Percentiles rank a stretch among this genome's conserved stretches.
These are phyloP conservation scores for Tuber borchii DNA, from an alignment of 495 filamentous ascomycete species.

Conservation along the genomic window DNA sequence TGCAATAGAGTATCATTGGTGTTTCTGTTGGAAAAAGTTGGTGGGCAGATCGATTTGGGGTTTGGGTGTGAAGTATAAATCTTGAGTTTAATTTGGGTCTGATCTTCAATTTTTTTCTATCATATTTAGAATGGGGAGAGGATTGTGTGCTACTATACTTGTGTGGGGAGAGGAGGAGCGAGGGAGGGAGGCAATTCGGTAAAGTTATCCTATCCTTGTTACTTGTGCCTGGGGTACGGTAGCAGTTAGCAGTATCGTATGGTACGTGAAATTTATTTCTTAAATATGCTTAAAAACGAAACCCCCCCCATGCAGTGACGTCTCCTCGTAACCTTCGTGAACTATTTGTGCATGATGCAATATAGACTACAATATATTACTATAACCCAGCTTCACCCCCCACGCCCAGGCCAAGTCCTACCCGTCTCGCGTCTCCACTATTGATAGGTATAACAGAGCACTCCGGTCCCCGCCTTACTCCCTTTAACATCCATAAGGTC, in stretches of 20 bases:
- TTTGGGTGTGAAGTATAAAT: too few species aligned
- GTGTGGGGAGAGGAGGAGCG: background rate
- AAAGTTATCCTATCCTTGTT: background rate
- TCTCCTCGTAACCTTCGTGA: background rate
- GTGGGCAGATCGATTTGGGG: too few species aligned
- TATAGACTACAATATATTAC: background rate
- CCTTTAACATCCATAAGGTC: constrained; percentile 34
- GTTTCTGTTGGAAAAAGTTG: too few species aligned
- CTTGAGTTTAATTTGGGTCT: too few species aligned
- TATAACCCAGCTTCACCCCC: background rate
- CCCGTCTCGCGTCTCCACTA: background rate
- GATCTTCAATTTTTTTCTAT: background rate
- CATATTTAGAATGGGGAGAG: background rate
- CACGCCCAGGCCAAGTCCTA: background rate
- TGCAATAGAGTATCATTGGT: too few species aligned
- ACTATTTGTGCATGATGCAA: background rate
- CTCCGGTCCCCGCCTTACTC: constrained; percentile 3
- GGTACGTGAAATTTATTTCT: background rate
- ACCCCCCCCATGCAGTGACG: background rate
- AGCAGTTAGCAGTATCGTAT: background rate
- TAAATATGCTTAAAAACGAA: background rate
- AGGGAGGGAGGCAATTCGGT: background rate
- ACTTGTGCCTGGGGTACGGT: background rate
- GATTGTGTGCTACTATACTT: background rate
- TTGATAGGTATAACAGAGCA: constrained; percentile 26